These are phyloP conservation scores for Corrigiola litoralis DNA, from an alignment of 179 eudicot genomes.

Conservation along the genomic window DNA sequence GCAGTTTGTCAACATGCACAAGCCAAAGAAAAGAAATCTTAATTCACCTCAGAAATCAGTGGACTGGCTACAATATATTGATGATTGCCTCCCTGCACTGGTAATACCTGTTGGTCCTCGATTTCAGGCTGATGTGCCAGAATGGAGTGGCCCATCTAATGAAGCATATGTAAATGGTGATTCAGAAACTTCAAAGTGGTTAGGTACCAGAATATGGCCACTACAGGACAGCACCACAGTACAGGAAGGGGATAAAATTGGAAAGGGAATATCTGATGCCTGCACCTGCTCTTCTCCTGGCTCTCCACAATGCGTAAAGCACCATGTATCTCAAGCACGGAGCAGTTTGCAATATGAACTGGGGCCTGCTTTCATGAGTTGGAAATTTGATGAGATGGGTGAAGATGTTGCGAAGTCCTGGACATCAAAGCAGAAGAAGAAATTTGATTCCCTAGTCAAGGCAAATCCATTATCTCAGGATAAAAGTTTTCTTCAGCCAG, in stretches of 20 bases:
- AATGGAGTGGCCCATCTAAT: slow-evolving; percentile 32
- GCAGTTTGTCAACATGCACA: slow-evolving; percentile 36
- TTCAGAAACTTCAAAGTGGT: slow-evolving; percentile 39
- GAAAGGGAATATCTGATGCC: slow-evolving; percentile 51
- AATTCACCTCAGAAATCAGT: slow-evolving; percentile 20
- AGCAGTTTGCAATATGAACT: slow-evolving; percentile 37
- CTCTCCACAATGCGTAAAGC: slow-evolving; percentile 43
- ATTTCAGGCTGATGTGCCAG: slow-evolving; percentile 53
- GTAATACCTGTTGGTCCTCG: slow-evolving; percentile 62
- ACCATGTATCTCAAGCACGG: slow-evolving; percentile 47
- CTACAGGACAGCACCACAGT: slow-evolving; percentile 3
- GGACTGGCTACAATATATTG: slow-evolving; percentile 36
- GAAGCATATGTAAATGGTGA: slow-evolving; percentile 5
- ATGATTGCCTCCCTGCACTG: slow-evolving; percentile 22
- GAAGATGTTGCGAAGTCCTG: slow-evolving; percentile 49
- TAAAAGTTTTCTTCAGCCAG: slow-evolving; percentile 50
- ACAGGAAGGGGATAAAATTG: slow-evolving; percentile 25
- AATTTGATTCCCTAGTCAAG: slow-evolving; percentile 39
- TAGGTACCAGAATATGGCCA: slow-evolving; percentile 61
- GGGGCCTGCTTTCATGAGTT: slow-evolving; percentile 48
- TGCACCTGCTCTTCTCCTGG: slow-evolving; percentile 55
- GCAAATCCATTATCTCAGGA: slow-evolving; percentile 41
- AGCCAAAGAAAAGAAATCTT: slow-evolving; percentile 34
- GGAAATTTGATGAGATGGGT: slow-evolving; percentile 75
- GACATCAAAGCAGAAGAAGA: slow-evolving; percentile 42